Conservation (phyloP, 1,284 basidiomycete genomes). For the Neolentinus lepideus region DNA sequence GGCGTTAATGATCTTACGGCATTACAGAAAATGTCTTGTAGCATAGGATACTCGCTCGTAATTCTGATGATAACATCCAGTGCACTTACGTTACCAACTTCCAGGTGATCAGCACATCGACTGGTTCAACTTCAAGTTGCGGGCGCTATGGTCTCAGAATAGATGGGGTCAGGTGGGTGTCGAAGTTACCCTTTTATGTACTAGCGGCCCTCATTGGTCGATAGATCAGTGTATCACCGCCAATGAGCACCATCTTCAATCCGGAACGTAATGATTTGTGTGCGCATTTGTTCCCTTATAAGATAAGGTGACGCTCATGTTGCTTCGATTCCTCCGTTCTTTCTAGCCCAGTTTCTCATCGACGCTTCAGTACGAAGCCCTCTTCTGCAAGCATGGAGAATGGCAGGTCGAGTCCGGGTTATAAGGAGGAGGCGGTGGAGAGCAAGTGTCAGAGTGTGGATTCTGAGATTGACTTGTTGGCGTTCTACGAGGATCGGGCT, state of each 20-base stretch:
- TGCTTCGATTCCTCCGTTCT: too few relatives aligned
- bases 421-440: conserved; percentile 14
- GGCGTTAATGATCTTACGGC: background rate
- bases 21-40: background rate
- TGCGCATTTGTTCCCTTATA: too few relatives aligned
- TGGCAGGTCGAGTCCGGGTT: background rate
- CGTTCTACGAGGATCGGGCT: conserved; percentile 47
- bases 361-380: background rate
- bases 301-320: conserved; percentile 17
- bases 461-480: conserved; percentile 30
- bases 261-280: too few relatives aligned
- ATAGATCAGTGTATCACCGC: too few relatives aligned
- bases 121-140: too few relatives aligned
- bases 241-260: background rate
- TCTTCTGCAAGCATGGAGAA: background rate
- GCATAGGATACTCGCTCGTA: background rate
- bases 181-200: background rate
- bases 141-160: background rate
- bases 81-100: too few relatives aligned
- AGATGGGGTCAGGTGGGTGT: background rate
- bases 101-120: background rate
- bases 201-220: background rate
- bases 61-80: background rate
- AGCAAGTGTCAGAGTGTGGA: background rate
- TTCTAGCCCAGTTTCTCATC: background rate